phyloP scores from a whole-genome alignment of 2,329 filamentous ascomycete species.

The Cordyceps cateniannulata region DNA sequence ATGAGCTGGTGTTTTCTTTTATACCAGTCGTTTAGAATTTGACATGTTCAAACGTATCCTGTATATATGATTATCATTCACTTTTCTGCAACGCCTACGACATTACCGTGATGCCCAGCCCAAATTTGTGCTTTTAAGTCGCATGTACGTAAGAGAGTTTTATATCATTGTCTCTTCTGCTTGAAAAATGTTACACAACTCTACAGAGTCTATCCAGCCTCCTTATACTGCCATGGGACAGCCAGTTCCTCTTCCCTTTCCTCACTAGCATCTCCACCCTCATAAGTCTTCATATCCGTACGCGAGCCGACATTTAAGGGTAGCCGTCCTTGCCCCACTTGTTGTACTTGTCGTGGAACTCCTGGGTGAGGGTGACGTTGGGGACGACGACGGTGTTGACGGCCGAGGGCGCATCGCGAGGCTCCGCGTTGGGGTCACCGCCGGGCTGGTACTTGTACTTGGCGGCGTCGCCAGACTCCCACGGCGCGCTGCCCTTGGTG shows the following conservation, averaged over 20 bases:
- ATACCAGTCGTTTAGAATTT: neutral
- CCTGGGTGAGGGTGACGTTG: slow-evolving; percentile 86
- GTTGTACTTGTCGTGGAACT: slow-evolving; percentile 96
- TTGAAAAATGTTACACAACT: slow-evolving; percentile 5
- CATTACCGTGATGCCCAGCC: neutral
- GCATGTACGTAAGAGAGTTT: neutral
- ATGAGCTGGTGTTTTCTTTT: neutral
- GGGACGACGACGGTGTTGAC: slow-evolving; percentile 93
- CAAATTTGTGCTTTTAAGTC: neutral
- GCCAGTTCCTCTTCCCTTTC: neutral
- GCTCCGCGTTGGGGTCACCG: slow-evolving; percentile 67
- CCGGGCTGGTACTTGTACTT: slow-evolving; percentile 80
- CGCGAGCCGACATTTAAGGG: slow-evolving; percentile 35
- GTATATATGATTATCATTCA: neutral
- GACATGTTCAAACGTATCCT: slow-evolving; percentile 2
- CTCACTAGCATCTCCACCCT: neutral
- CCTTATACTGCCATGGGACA: neutral
- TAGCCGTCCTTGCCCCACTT: slow-evolving; percentile 99
- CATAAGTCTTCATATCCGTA: too few relatives aligned
- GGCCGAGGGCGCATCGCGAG: slow-evolving; percentile 88
- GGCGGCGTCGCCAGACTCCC: slow-evolving; percentile 64
- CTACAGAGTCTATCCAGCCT: neutral
- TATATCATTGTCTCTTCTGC: neutral
- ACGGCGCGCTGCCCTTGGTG: slow-evolving; percentile 76
- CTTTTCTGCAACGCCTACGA: too few relatives aligned